These are phyloP conservation scores for Chlamydomonas reinhardtii DNA, from an alignment of 163 green algal genomes.

Conservation along the genomic window DNA sequence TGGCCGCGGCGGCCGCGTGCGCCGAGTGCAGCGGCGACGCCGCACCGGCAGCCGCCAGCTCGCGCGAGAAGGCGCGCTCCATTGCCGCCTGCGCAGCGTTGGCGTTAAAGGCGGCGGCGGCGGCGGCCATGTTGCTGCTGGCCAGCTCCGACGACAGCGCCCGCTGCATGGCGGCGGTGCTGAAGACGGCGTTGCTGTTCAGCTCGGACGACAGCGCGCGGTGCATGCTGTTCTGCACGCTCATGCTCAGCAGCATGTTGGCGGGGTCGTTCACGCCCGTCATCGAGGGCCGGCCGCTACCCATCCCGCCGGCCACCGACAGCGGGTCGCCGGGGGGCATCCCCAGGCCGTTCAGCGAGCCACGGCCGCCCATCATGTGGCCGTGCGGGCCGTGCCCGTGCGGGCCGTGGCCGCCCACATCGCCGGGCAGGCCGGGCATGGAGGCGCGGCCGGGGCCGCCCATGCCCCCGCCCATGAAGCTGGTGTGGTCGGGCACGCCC, in stretches of 20 bases:
- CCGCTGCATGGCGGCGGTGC: constrained; percentile 32
- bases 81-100: constrained; percentile 8
- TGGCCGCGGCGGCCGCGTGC: not conserved
- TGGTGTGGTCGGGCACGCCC: not conserved
- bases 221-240: constrained; percentile 25
- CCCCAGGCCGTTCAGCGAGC: constrained; percentile 24
- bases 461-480: not conserved
- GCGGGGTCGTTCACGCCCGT: constrained; percentile 24
- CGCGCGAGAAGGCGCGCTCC: constrained; percentile 31
- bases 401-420: not conserved
- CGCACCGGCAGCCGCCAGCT: not conserved
- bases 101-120: not conserved
- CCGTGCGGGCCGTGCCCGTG: not conserved
- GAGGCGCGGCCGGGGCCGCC: not conserved
- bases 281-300: not conserved
- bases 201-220: constrained; percentile 15
- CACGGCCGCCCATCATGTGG: not conserved
- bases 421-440: constrained; percentile 4
- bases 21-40: constrained; percentile 11
- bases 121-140: not conserved
- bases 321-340: not conserved
- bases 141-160: constrained; percentile 29
- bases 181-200: not conserved
- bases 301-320: not conserved
- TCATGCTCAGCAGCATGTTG: constrained; percentile 45